Evolutionary conservation across 2,329 filamentous ascomycete genomes (phyloP), one percentile per base, ranked within the genome.

Genomic region (Monosporascus ibericus): DNA sequence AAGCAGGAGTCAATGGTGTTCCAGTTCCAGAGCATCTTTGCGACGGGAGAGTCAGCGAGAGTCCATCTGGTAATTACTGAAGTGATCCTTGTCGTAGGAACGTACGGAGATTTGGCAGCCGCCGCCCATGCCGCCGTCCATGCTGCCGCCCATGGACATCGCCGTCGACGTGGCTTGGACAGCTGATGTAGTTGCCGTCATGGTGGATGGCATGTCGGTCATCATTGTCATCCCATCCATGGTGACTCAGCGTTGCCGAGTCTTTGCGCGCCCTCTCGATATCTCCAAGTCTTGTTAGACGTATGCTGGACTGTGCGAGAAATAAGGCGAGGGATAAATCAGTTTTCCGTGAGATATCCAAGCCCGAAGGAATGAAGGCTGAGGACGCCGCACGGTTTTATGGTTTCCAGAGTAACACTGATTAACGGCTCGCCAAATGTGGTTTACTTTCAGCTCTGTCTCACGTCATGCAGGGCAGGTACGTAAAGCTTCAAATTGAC

Each of bases 11-110:
- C 83, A 65, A 88, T 73, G 3, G 84, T 86, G 67, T 87, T 77
- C 85, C 86, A 89, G 68, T 90, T 91, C 86, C 87, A 90, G 40
- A 89, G 74, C 87, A 90, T 91, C 85, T 88, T 52, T 6, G 18
- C 2, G 1, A 11, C 38, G 27, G 18, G 18, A 20, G 9, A 44
- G 44, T 15, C 37, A 3, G 1, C 39, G 14, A 48, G 22, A 58
- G 54, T 60, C 54, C 22, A 25, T 27, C 34, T 44, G 15, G 17
- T 20, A 20, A 40, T 40, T 49, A 55, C 47, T 44, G n/a, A 25
- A 51, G 46, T 36, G 57, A 55, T 34, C 58, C 50, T 34, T 37
- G 51, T 34, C 49, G 48, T 64, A 75, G 70, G 55, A 8, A 60
- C 68, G 25, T 61, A 74, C 73, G 20, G 69, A 72, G 40, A 76